phyloP scores from a whole-genome alignment of 2,329 filamentous ascomycete species.

The Xylogone sp. region DNA sequence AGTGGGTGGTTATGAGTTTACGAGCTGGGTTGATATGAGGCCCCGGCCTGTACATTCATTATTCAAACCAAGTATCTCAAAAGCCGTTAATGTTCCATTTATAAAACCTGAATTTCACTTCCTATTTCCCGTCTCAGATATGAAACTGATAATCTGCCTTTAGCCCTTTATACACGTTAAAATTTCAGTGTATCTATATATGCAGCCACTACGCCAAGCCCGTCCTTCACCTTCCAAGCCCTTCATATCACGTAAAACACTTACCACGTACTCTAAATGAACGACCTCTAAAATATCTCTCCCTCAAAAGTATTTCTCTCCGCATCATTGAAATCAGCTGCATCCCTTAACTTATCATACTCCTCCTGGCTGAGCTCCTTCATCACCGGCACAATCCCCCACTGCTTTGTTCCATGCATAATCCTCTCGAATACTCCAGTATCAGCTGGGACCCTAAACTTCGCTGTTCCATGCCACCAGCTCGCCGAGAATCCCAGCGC shows the following conservation, averaged over 20 bases:
- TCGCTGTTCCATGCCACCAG: background rate
- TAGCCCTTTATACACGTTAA: no score
- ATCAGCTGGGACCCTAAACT: background rate
- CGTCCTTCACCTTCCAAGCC: no score
- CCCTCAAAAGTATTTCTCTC: background rate
- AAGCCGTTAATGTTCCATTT: no score
- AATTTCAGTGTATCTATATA: no score
- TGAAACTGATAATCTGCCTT: no score
- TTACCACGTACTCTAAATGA: no score
- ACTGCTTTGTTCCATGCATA: background rate
- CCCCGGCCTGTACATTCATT: background rate
- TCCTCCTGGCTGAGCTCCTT: background rate
- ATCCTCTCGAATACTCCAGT: background rate
- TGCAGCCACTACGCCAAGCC: no score
- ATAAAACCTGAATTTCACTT: no score
- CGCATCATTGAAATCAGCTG: background rate
- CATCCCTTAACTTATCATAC: background rate
- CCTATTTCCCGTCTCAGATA: no score
- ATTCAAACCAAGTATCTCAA: background rate
- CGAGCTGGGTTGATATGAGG: no score
- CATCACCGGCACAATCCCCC: background rate
- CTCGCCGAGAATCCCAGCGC: conserved; percentile 22
- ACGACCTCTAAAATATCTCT: background rate
- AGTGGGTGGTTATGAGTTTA: no score
- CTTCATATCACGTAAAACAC: background rate